Evolutionary conservation across 371 early-diverging fungal species (phyloP).

Genomic region (Saksenaea vasiformis): DNA sequence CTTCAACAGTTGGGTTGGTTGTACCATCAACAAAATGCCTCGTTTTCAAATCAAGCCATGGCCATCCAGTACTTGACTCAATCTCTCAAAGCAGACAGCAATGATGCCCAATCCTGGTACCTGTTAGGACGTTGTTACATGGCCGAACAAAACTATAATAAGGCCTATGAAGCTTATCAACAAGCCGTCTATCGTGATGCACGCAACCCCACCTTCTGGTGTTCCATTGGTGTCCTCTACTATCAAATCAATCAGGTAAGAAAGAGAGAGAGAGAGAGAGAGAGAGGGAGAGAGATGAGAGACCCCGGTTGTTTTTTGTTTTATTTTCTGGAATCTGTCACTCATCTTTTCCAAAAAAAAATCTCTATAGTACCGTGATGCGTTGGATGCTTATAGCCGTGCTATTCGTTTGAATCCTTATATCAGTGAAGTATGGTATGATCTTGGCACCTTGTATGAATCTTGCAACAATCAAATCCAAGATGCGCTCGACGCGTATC

Average conservation of each 20-base stretch:
- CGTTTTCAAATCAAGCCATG: slow-evolving; percentile 79
- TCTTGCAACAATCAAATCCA: slow-evolving; percentile 96
- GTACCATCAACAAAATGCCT: slow-evolving; percentile 82
- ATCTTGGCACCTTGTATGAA: slow-evolving; percentile 96
- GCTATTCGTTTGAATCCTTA: slow-evolving; percentile 94
- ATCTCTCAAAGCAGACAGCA: slow-evolving; percentile 84
- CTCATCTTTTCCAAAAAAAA: not conserved
- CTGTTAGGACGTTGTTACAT: slow-evolving; percentile 95
- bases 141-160: slow-evolving; percentile 92
- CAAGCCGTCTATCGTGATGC: slow-evolving; percentile 96
- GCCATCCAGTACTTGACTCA: slow-evolving; percentile 85
- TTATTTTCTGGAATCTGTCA: not conserved
- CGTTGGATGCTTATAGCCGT: slow-evolving; percentile 95
- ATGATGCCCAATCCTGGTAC: slow-evolving; percentile 96
- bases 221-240: slow-evolving; percentile 97
- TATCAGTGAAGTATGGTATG: slow-evolving; percentile 96
- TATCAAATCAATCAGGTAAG: slow-evolving; percentile 89
- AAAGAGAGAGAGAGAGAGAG: too few species aligned
- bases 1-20: slow-evolving; percentile 97
- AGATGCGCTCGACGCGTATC: slow-evolving; percentile 97
- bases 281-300: too few species aligned
- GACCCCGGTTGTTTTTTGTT: not conserved
- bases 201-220: slow-evolving; percentile 97
- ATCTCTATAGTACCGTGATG: slow-evolving; percentile 77
- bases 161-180: slow-evolving; percentile 98